Conservation (phyloP, 768 basidiomycete species). For the Calocera viscosa region DNA sequence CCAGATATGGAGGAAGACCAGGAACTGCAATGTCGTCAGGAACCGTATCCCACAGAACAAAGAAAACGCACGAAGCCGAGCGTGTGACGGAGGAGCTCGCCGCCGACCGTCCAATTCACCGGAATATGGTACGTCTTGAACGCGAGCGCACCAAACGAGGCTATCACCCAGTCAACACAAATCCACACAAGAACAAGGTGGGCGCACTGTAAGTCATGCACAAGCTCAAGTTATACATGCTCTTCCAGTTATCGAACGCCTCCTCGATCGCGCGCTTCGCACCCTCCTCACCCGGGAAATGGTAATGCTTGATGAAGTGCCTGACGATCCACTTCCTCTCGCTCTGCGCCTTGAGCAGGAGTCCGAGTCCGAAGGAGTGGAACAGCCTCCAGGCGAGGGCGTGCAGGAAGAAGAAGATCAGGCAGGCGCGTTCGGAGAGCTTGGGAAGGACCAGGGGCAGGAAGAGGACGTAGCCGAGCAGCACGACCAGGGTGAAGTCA, state of each 20-base stretch:
- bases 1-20: conserved; percentile 85
- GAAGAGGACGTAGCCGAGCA: conserved; percentile 54
- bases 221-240: conserved; percentile 79
- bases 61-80: conserved; percentile 58
- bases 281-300: conserved; percentile 55
- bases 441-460: conserved; percentile 44
- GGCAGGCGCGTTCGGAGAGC: conserved; percentile 36
- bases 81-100: conserved; percentile 76
- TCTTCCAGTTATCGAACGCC: conserved; percentile 92
- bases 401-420: conserved; percentile 68
- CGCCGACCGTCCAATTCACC: conserved; percentile 73
- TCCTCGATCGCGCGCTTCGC: conserved; percentile 74
- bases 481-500: conserved; percentile 67
- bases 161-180: conserved; percentile 30
- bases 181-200: not conserved
- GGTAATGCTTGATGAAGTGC: conserved; percentile 90
- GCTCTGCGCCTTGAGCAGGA: conserved; percentile 73
- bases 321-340: conserved; percentile 78
- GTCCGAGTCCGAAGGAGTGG: conserved; percentile 78
- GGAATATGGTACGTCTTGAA: conserved; percentile 86
- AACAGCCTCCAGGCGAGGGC: conserved; percentile 76
- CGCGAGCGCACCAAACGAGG: conserved; percentile 70
- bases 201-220: conserved; percentile 83
- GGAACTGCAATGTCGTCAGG: conserved; percentile 37
- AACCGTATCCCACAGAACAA: not conserved